phyloP scores from a whole-genome alignment of 192 early-diverging fungal species.

The Coemansia pectinata region DNA sequence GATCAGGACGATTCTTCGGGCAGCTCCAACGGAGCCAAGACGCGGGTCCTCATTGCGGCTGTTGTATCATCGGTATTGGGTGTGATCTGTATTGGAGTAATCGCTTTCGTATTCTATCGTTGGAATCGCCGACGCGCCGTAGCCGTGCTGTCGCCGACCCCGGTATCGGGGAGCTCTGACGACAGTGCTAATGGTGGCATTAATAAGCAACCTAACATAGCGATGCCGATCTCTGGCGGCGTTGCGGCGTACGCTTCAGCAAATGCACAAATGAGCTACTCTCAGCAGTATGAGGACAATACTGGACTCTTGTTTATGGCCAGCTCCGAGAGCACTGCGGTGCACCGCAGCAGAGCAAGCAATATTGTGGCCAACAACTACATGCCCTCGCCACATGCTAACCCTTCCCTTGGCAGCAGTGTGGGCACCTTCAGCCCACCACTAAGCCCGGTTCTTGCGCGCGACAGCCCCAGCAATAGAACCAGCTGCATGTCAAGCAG shows the following conservation, averaged over 20 bases:
- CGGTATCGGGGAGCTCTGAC: neutral
- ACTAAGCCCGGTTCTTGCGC: neutral
- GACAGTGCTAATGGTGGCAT: slow-evolving; percentile 3
- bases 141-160: neutral
- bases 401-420: slow-evolving; percentile 34
- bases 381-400: slow-evolving; percentile 21
- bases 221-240: neutral
- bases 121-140: slow-evolving; percentile 30
- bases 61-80: slow-evolving; percentile 53
- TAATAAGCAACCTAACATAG: neutral
- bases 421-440: slow-evolving; percentile 4
- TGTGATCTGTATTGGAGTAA: slow-evolving; percentile 46
- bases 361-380: slow-evolving; percentile 37
- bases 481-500: neutral
- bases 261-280: slow-evolving; percentile 9
- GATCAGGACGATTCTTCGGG: slow-evolving; percentile 16
- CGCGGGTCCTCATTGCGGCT: slow-evolving; percentile 54
- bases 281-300: slow-evolving; percentile 12
- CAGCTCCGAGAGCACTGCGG: slow-evolving; percentile 5
- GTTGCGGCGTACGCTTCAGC: neutral
- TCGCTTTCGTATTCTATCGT: slow-evolving; percentile 42
- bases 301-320: slow-evolving; percentile 1
- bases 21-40: slow-evolving; percentile 17
- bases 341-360: slow-evolving; percentile 1
- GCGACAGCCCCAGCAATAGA: neutral